A percentile compares a stretch with the other conserved stretches of the same genome.
phyloP scores from a whole-genome alignment of 1,284 basidiomycete species.

The Tilletiopsis washingtonensis region DNA sequence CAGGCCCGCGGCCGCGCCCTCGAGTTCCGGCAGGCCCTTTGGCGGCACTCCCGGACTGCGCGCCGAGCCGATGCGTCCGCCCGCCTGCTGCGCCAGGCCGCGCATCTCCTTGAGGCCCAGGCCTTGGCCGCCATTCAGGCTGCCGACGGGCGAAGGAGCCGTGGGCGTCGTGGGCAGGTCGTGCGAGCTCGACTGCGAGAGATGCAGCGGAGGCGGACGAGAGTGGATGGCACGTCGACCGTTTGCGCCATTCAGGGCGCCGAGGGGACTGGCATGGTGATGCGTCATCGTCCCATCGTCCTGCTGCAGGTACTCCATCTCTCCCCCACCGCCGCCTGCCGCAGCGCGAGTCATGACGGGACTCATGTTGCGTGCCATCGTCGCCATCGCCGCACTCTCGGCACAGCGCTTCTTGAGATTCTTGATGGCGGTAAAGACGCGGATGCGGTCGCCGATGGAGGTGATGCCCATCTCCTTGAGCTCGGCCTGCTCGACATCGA shows the following conservation, averaged over 20 bases:
- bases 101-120: slow-evolving; percentile 27
- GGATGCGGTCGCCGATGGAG: slow-evolving; percentile 39
- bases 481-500: slow-evolving; percentile 36
- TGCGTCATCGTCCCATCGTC: no score
- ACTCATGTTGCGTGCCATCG: background rate
- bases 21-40: background rate
- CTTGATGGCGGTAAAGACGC: slow-evolving; percentile 42
- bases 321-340: background rate
- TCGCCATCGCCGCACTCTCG: slow-evolving; percentile 9
- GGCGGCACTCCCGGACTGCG: background rate
- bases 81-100: slow-evolving; percentile 18
- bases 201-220: slow-evolving; percentile 13
- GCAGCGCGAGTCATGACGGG: background rate
- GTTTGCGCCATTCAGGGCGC: no score
- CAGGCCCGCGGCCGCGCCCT: background rate
- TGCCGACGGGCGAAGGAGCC: slow-evolving; percentile 14
- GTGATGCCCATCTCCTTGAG: slow-evolving; percentile 46
- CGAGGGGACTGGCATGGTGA: background rate
- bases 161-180: slow-evolving; percentile 5
- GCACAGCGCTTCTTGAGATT: slow-evolving; percentile 33
- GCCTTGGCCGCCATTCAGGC: slow-evolving; percentile 22
- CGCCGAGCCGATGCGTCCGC: background rate
- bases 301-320: background rate
- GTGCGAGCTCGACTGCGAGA: slow-evolving; percentile 7
- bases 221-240: no score